Evolutionary conservation across 2,329 filamentous ascomycete genomes (phyloP).

Genomic region (Talaromyces sp.): DNA sequence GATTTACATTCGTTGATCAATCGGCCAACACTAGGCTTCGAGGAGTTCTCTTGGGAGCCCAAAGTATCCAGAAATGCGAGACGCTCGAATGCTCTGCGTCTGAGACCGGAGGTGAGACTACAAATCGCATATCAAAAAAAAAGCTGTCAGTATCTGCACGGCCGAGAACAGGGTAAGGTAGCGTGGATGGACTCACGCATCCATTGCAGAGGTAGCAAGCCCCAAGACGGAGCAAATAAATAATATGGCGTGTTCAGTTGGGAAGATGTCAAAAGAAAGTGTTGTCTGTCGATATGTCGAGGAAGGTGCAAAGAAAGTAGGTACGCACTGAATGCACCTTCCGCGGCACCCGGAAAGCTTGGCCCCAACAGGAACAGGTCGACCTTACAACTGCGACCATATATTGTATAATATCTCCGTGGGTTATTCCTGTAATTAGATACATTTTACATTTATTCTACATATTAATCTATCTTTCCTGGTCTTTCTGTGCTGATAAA

Average conservation of each 20-base stretch:
- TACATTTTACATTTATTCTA: not conserved
- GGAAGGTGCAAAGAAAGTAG: not conserved
- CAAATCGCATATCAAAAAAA: not conserved
- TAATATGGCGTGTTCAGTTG: not conserved
- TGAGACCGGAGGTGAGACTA: constrained; percentile 37
- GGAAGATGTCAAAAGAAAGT: not conserved
- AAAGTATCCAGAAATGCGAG: constrained; percentile 43
- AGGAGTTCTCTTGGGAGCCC: constrained; percentile 8
- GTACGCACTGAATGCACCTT: not conserved
- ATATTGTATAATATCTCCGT: not conserved
- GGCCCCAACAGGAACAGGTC: not conserved
- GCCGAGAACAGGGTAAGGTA: not conserved
- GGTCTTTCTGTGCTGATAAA: not conserved
- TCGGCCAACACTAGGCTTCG: constrained; percentile 9
- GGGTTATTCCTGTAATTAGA: not conserved
- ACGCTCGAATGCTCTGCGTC: constrained; percentile 45
- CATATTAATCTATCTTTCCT: not conserved
- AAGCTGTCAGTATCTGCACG: constrained; percentile 8
- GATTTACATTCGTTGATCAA: constrained; percentile 16
- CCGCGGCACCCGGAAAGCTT: not conserved
- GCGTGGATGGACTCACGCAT: constrained; percentile 21
- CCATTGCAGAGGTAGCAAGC: constrained; percentile 26
- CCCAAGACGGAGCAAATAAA: not conserved
- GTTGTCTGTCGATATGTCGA: not conserved
- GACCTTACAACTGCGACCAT: not conserved